Conservation (phyloP, 2,329 filamentous ascomycete species). For the Teratosphaeria destructans region DNA sequence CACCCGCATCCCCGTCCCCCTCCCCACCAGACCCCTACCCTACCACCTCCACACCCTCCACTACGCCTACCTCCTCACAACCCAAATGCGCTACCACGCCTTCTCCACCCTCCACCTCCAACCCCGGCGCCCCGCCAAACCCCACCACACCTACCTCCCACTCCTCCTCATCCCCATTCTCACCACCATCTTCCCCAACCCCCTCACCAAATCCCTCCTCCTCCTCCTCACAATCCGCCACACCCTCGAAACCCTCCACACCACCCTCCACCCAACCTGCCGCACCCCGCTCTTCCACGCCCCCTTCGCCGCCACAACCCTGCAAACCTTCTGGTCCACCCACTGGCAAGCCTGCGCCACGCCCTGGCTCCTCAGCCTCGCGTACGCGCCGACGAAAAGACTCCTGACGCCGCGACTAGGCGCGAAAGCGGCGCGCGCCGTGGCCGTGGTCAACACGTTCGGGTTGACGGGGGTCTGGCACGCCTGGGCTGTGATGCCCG, state of each 20-base stretch:
- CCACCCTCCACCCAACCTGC: conserved; percentile 6
- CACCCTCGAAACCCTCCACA: conserved; percentile 8
- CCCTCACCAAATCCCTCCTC: conserved; percentile 2
- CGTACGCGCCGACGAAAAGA: conserved; percentile 6
- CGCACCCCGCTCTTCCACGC: conserved; percentile 9
- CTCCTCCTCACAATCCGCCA: conserved; percentile 9
- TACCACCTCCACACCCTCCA: background rate
- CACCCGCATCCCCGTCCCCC: background rate
- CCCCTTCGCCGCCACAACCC: conserved; percentile 10
- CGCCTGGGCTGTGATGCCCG: conserved; percentile 9
- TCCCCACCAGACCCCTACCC: background rate
- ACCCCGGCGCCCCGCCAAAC: conserved; percentile 1
- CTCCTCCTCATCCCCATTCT: conserved; percentile 3
- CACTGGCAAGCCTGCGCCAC: conserved; percentile 13
- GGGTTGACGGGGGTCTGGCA: conserved; percentile 14
- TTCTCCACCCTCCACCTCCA: conserved; percentile 11
- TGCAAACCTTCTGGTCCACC: conserved; percentile 10
- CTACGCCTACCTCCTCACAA: conserved; percentile 10
- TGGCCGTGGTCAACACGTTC: conserved; percentile 11
- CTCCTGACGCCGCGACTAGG: background rate
- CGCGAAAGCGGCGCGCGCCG: conserved; percentile 2
- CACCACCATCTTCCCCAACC: conserved; percentile 3
- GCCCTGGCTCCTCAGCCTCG: conserved; percentile 9
- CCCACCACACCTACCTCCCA: conserved; percentile 1
- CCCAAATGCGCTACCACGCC: conserved; percentile 12